These are phyloP conservation scores for Tricholoma sp. DNA, from an alignment of 768 basidiomycete genomes.

Conservation along the genomic window DNA sequence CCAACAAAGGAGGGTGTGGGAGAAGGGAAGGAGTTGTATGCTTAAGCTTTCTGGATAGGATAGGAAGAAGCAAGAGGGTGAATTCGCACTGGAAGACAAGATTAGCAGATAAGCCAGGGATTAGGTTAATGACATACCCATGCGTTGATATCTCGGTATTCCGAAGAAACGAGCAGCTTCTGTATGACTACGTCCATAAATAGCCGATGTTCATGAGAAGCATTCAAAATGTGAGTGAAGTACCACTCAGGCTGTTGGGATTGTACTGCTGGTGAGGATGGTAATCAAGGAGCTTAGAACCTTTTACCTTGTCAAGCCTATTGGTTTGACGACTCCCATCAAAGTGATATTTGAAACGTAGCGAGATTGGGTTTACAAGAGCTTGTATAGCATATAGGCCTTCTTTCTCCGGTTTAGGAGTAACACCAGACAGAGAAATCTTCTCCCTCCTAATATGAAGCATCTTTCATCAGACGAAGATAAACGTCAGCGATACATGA, in stretches of 20 bases:
- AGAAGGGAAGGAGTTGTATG: conserved; percentile 72
- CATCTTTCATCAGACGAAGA: neutral
- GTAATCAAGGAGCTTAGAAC: too few relatives aligned
- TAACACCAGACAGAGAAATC: conserved; percentile 26
- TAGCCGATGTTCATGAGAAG: conserved; percentile 74
- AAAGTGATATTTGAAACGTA: conserved; percentile 95
- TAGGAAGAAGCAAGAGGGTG: conserved; percentile 67
- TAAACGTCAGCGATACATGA: neutral
- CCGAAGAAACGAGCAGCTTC: conserved; percentile 56
- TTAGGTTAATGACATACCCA: conserved; percentile 47
- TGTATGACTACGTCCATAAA: conserved; percentile 81
- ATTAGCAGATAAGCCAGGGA: conserved; percentile 1
- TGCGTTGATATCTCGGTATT: conserved; percentile 61
- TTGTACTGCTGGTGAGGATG: neutral
- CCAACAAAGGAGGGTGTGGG: conserved; percentile 76
- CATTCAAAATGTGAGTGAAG: conserved; percentile 86
- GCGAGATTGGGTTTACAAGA: conserved; percentile 73
- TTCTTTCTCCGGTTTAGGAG: conserved; percentile 33
- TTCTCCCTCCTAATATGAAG: conserved; percentile 43
- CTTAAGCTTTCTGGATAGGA: conserved; percentile 70
- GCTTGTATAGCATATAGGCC: conserved; percentile 82
- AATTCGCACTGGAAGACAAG: conserved; percentile 66
- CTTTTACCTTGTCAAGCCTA: conserved; percentile 78
- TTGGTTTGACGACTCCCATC: conserved; percentile 85
- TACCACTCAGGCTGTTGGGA: conserved; percentile 88